Percentiles rank a stretch among this genome's conserved stretches.
phyloP scores from a whole-genome alignment of 306 rosid species.

The Bauhinia variegata region DNA sequence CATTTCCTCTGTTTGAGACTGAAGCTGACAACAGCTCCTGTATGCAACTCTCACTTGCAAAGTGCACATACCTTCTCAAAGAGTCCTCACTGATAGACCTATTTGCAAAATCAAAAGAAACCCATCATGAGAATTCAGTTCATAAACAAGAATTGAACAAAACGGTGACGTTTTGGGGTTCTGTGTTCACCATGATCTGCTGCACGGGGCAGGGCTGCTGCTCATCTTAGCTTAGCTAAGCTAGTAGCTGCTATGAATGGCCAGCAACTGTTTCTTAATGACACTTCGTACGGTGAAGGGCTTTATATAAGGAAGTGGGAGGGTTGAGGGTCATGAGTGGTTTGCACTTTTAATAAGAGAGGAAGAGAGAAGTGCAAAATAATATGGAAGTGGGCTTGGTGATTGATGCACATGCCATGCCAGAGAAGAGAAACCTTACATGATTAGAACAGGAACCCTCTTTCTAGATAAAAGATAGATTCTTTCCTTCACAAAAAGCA shows the following conservation, averaged over 20 bases:
- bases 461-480: conserved; percentile 54
- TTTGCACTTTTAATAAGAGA: conserved; percentile 18
- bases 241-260: neutral
- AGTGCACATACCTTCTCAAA: conserved; percentile 69
- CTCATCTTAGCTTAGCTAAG: conserved; percentile 62
- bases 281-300: conserved; percentile 1
- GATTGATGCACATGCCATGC: conserved; percentile 88
- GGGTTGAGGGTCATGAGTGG: conserved; percentile 7
- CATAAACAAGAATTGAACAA: neutral
- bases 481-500: conserved; percentile 59
- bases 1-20: conserved; percentile 53
- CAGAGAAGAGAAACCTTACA: conserved; percentile 81
- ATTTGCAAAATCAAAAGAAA: conserved; percentile 1
- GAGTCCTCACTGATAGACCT: conserved; percentile 96
- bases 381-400: conserved; percentile 56
- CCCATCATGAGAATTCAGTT: conserved; percentile 7
- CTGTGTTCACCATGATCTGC: conserved; percentile 70
- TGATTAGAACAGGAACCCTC: conserved; percentile 56
- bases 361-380: conserved; percentile 42
- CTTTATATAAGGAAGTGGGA: neutral
- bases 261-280: conserved; percentile 18
- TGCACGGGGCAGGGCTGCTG: conserved; percentile 62
- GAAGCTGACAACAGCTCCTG: conserved; percentile 83
- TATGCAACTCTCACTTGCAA: conserved; percentile 84
- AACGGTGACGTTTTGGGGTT: neutral